A percentile compares a stretch with the other conserved stretches of the same genome.
Evolutionary conservation across 2,329 filamentous ascomycete genomes (phyloP).

Genomic region (Cytospora paraplurivora): DNA sequence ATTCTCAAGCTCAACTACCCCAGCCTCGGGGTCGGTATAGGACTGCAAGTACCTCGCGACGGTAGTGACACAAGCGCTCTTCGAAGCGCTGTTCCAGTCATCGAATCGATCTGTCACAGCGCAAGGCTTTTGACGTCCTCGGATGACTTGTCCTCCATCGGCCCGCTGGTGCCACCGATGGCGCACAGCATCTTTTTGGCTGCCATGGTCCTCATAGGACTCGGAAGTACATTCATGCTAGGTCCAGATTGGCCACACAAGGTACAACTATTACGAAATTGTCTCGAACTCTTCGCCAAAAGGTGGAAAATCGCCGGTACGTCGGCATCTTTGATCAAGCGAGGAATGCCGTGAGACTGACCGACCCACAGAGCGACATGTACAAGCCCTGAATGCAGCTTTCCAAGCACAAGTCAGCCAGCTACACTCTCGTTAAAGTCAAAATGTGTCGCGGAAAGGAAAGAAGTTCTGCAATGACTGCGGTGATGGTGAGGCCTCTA

Average conservation of each 20-base stretch:
- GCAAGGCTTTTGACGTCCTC: slow-evolving; percentile 30
- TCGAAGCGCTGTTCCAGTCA: slow-evolving; percentile 32
- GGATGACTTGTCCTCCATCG: slow-evolving; percentile 24
- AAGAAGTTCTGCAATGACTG: not conserved
- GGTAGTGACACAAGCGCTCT: slow-evolving; percentile 26
- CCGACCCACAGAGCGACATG: slow-evolving; percentile 16
- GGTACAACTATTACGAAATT: slow-evolving; percentile 32
- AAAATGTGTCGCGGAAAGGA: not conserved
- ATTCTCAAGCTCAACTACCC: slow-evolving; percentile 37
- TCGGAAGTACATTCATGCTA: slow-evolving; percentile 32
- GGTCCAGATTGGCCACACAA: slow-evolving; percentile 33
- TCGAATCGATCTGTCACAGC: slow-evolving; percentile 32
- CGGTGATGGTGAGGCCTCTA: not conserved
- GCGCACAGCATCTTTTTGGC: slow-evolving; percentile 35
- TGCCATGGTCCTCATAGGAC: slow-evolving; percentile 33
- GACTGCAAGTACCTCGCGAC: slow-evolving; percentile 15
- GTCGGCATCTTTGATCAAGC: slow-evolving; percentile 14
- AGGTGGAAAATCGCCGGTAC: slow-evolving; percentile 37
- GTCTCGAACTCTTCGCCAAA: slow-evolving; percentile 31
- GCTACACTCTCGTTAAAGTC: slow-evolving; percentile 13
- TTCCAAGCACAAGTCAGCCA: slow-evolving; percentile 19
- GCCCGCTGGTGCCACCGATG: slow-evolving; percentile 32
- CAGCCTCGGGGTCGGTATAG: slow-evolving; percentile 30
- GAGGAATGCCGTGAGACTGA: not conserved
- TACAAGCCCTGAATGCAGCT: slow-evolving; percentile 26